phyloP scores from a whole-genome alignment of 257 asterid species.

The Solanum neorickii region DNA sequence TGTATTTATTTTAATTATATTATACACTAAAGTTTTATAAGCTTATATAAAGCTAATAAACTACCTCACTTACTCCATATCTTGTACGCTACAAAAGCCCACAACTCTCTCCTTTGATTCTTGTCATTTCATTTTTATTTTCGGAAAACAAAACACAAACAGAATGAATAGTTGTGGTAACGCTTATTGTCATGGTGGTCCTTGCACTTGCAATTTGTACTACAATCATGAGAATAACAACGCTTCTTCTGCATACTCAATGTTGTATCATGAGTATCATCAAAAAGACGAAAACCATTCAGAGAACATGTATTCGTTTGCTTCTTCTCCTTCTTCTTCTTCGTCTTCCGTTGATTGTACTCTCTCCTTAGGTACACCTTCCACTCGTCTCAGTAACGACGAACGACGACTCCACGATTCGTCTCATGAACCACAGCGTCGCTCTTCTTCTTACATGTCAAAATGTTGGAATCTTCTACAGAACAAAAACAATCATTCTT shows the following conservation, averaged over 20 bases:
- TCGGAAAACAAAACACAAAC: not conserved
- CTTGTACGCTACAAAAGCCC: slow-evolving; percentile 3
- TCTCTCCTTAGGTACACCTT: slow-evolving; percentile 77
- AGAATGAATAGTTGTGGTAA: slow-evolving; percentile 39
- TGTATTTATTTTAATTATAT: slow-evolving; percentile 17
- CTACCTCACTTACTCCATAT: not conserved
- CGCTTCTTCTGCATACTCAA: slow-evolving; percentile 41
- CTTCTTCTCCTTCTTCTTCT: slow-evolving; percentile 12
- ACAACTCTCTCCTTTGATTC: not conserved
- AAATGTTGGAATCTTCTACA: not conserved
- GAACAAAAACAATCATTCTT: not conserved
- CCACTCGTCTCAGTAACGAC: slow-evolving; percentile 43
- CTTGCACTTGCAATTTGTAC: slow-evolving; percentile 28
- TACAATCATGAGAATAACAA: slow-evolving; percentile 24
- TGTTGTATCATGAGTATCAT: slow-evolving; percentile 24
- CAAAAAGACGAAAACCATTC: slow-evolving; percentile 23
- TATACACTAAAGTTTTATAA: not conserved
- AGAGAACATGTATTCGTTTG: slow-evolving; percentile 3
- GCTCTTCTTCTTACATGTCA: slow-evolving; percentile 27
- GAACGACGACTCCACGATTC: not conserved
- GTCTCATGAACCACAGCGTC: slow-evolving; percentile 13
- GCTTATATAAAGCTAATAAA: slow-evolving; percentile 26
- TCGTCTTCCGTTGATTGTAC: slow-evolving; percentile 68
- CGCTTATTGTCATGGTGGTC: slow-evolving; percentile 11
- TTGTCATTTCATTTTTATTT: not conserved